Evolutionary conservation across 306 rosid species (phyloP).

Genomic region (Rosa multiflora): DNA sequence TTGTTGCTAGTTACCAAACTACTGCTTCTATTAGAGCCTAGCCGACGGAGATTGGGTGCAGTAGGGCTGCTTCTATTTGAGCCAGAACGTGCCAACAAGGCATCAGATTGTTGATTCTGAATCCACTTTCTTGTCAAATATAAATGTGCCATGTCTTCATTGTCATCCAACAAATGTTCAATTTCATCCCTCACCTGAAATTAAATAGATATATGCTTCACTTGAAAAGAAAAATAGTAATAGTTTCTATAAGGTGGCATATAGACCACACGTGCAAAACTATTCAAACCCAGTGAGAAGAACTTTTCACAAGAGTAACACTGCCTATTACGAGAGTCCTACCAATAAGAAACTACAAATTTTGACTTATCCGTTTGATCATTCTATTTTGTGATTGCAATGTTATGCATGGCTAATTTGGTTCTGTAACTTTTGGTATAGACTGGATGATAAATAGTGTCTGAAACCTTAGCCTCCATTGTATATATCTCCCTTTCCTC

Average conservation of each 20-base stretch:
- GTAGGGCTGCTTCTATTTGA: constrained; percentile 42
- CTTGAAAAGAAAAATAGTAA: neutral
- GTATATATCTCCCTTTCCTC: neutral
- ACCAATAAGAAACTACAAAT: neutral
- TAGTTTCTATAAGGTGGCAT: neutral
- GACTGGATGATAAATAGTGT: neutral
- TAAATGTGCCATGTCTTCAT: constrained; percentile 93
- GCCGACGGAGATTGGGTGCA: constrained; percentile 47
- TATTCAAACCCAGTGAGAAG: neutral
- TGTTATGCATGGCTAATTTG: neutral
- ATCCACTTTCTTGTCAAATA: constrained; percentile 90
- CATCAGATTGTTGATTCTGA: constrained; percentile 73
- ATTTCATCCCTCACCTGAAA: constrained; percentile 92
- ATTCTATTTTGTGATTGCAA: neutral
- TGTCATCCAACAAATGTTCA: constrained; percentile 92
- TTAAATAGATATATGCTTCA: neutral
- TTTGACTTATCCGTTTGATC: too few relatives aligned
- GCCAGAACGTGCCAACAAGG: constrained; percentile 48
- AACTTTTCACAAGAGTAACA: neutral
- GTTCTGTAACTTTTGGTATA: neutral
- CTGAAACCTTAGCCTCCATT: neutral
- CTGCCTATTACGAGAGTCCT: neutral
- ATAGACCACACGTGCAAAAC: neutral
- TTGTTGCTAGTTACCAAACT: constrained; percentile 64
- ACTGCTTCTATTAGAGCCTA: constrained; percentile 63